Base-by-base conservation (phyloP, 108 stramenopile genomes). In the Nitzschia sp. region DNA sequence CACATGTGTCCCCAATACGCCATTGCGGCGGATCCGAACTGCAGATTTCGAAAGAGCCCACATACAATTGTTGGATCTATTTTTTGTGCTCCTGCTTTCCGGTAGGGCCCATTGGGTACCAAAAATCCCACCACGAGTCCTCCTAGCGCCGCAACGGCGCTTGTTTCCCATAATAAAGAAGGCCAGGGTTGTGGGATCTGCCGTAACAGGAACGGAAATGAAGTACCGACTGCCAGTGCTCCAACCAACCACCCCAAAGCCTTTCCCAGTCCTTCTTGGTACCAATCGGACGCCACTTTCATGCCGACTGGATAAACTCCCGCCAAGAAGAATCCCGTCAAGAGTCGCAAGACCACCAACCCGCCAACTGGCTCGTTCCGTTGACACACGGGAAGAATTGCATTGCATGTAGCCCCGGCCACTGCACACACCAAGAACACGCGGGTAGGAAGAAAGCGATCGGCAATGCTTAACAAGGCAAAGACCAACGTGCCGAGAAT, bases 1-100 rank as follows among this genome's bases (percentile, higher is more conserved):
- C 79, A 80, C 74, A 75, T 76, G 57, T 80, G 79, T 15, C 79
- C 79, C 25, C 74, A 80, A 28, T 80, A 80, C n/a, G 72, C 75
- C 18, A 76, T 30, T 0, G 79, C 66, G 1, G 79, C 79, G 29
- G 70, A 58, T 6, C 38, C 9, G 30, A 29, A 62, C 19, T 46
- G 27, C 1, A 9, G 1, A n/a, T n/a, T n/a, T 3, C 42, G 45
- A 34, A 74, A 74, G 25, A 74, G n/a, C 3, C 27, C 58, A 28
- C 56, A 65, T 2, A 58, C 24, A 3, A 54, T 29, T 6, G 33
- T 46, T 13, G 70, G 64, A 58, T 65, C 76, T 64, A 66, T 15
- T 28, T 42, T 47, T 13, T 42, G 38, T 29, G 31, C 45, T 2
- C 47, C 61, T 17, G 61, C 60, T 46, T 64, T 69, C 3, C 61